Percentiles rank a stretch among this genome's conserved stretches.
Conservation (phyloP, 73 alveolate genomes). For the Paramecium tetraurelia region DNA sequence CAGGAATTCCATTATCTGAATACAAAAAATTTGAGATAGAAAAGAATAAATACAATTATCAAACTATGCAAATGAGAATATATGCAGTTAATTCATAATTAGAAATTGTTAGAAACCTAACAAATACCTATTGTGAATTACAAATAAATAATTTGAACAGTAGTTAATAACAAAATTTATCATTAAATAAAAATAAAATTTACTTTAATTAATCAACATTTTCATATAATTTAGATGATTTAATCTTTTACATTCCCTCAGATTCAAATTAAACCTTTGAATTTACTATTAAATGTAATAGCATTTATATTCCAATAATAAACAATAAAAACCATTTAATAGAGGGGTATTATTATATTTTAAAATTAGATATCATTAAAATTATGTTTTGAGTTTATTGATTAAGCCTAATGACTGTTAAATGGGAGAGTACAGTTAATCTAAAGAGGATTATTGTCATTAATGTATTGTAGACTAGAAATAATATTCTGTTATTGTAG, state of each 20-base stretch:
- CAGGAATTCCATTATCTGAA: not conserved
- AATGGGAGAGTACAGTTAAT: not conserved
- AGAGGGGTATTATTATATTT: not conserved
- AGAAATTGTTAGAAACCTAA: not conserved
- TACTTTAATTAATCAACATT: not conserved
- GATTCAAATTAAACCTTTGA: not conserved
- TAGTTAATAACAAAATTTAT: not conserved
- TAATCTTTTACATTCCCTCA: not conserved
- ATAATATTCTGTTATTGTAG: not conserved
- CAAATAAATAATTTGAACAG: not conserved
- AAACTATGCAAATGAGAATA: not conserved
- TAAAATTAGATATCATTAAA: not conserved
- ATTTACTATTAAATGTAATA: not conserved
- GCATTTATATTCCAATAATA: not conserved
- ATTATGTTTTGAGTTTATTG: not conserved
- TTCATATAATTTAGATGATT: not conserved
- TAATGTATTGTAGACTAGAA: not conserved
- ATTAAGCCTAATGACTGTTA: not conserved
- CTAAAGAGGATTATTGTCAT: not conserved
- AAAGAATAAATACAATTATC: not conserved
- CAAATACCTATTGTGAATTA: not conserved
- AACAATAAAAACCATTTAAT: not conserved
- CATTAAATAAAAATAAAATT: not conserved
- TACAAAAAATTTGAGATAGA: not conserved
- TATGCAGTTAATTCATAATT: not conserved